Conservation (phyloP, 441 rosid species). For the Macaranga tanarius region DNA sequence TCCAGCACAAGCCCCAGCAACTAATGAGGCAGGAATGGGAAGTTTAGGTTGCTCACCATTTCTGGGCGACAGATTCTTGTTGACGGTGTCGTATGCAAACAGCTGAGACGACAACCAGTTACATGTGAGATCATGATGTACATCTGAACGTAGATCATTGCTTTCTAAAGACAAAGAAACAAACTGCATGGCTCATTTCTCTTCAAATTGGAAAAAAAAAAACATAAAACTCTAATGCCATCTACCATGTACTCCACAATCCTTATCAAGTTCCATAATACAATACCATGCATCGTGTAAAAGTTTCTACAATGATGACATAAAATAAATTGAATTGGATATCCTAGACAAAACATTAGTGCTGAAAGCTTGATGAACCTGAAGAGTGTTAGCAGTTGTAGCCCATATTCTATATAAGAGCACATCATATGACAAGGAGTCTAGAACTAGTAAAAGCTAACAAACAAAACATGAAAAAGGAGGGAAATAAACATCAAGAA, state of each 20-base stretch:
- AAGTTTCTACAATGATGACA: background rate
- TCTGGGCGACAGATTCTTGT: slow-evolving; percentile 65
- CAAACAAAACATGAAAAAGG: too few species aligned
- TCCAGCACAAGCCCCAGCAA: slow-evolving; percentile 99
- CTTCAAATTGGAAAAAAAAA: background rate
- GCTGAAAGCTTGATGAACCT: background rate
- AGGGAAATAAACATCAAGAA: too few species aligned
- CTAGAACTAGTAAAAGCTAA: too few species aligned
- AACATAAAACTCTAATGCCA: background rate
- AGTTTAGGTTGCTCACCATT: slow-evolving; percentile 72
- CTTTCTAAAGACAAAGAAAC: background rate
- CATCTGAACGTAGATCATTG: slow-evolving; percentile 1
- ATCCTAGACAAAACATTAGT: background rate
- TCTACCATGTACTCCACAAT: background rate
- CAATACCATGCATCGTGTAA: background rate
- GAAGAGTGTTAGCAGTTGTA: background rate
- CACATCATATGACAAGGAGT: background rate
- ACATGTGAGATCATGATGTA: slow-evolving; percentile 3
- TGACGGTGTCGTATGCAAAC: slow-evolving; percentile 85
- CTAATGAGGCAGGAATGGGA: slow-evolving; percentile 74
- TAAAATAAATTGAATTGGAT: background rate
- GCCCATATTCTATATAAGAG: background rate
- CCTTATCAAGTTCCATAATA: background rate
- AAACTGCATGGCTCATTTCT: background rate
- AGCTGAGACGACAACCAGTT: slow-evolving; percentile 45